phyloP scores from a whole-genome alignment of 2,329 filamentous ascomycete species.

The Cercospora sp. region DNA sequence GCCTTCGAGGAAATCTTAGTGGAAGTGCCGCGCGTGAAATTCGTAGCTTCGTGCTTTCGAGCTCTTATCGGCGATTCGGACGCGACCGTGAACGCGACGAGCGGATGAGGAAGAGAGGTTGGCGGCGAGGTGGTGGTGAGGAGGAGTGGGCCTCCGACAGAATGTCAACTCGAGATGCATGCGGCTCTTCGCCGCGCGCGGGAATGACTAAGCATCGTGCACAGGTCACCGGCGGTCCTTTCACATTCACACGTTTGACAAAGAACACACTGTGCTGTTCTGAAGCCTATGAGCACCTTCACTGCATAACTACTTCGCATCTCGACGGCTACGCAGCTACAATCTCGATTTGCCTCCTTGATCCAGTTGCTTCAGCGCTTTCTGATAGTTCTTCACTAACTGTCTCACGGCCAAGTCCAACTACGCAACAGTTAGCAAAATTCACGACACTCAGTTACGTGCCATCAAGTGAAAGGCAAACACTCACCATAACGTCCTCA shows the following conservation, averaged over 20 bases:
- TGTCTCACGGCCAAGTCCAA: slow-evolving; percentile 67
- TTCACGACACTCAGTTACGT: neutral
- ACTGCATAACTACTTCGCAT: neutral
- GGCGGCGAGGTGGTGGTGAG: neutral
- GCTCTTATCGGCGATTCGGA: neutral
- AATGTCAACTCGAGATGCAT: slow-evolving; percentile 7
- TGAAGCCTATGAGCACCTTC: neutral
- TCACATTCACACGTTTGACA: neutral
- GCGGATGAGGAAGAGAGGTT: neutral
- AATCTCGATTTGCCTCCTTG: slow-evolving; percentile 46
- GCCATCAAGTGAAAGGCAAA: neutral
- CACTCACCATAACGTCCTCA: slow-evolving; percentile 63
- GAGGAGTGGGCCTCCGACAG: neutral
- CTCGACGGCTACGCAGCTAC: slow-evolving; percentile 25
- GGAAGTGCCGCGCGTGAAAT: neutral
- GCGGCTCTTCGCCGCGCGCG: slow-evolving; percentile 8
- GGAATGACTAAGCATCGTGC: neutral
- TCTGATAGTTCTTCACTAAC: slow-evolving; percentile 66
- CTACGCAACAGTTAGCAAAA: slow-evolving; percentile 5
- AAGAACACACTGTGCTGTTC: neutral
- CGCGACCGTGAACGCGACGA: neutral
- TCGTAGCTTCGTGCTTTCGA: neutral
- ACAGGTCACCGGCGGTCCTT: neutral
- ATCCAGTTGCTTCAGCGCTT: slow-evolving; percentile 56
- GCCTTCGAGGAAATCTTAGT: slow-evolving; percentile 1